Evolutionary conservation across 495 filamentous ascomycete species (phyloP), one percentile per base, ranked within the genome.

Genomic region (Aspergillus steynii): DNA sequence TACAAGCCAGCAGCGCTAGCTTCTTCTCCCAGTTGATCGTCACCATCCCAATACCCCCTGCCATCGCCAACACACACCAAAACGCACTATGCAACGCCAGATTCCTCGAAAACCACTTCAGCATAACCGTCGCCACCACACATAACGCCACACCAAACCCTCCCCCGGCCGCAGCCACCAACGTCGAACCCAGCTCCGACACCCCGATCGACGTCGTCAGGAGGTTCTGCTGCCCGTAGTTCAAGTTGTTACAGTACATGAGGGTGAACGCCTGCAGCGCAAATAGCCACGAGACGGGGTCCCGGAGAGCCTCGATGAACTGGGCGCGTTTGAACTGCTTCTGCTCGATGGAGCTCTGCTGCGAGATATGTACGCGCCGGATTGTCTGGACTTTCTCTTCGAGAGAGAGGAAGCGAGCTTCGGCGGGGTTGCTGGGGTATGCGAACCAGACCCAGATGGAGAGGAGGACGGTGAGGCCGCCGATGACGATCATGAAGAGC

Each of bases 41-140:
- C 8, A 71, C 69, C 52, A 62, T 75, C 27, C 67, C 67, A 8
- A 63, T 62, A 0, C 63, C 74, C 29, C 71, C 69, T 4, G 56
- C 62, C 15, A 73, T 67, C 10, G 65, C 69, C 20, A 68, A 70
- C 9, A 76, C 58, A 58, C 73, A 77, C 67, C 67, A 70, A n/a
- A 65, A 9, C 0, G 59, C 28, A 5, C 56, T 53, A 53, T 45
- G 58, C 12, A 48, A 37, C 12, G 61, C 61, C 3, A 45, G 45
- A 6, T 61, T 46, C 6, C 46, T 55, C 2, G 64, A 57, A 15
- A 55, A 62, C 15, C 28, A 48, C 5, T 50, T 29, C 27, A 65
- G 12, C 4, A 56, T 8, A 32, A 59, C 29, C 3, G 37, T 50
- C 2, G 60, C 63, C 3, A 59, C 55, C 7, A 67, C 50, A 32